phyloP scores from a whole-genome alignment of 345 rosid species.

The Gossypium ekmanianum region DNA sequence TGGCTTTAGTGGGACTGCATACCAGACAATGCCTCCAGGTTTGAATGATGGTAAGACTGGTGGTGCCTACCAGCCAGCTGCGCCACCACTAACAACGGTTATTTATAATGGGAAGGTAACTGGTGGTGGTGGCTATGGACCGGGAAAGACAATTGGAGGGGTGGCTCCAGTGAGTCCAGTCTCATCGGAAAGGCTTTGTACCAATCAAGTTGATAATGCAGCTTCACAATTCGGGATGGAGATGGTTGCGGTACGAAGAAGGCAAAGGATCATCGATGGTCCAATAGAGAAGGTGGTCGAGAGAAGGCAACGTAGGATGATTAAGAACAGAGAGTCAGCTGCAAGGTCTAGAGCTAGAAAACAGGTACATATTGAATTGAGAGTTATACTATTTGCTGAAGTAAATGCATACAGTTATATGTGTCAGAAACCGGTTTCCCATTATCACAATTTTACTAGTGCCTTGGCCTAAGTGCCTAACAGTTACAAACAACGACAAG shows the following conservation, averaged over 20 bases:
- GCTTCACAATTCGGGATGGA: slow-evolving; percentile 58
- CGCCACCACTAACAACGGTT: slow-evolving; percentile 24
- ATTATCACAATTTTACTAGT: not conserved
- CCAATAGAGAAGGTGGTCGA: slow-evolving; percentile 85
- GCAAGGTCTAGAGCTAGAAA: slow-evolving; percentile 94
- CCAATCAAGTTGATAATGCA: slow-evolving; percentile 36
- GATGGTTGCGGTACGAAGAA: slow-evolving; percentile 49
- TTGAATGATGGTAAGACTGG: slow-evolving; percentile 32
- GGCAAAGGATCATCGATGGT: slow-evolving; percentile 69
- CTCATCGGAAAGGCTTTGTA: slow-evolving; percentile 48
- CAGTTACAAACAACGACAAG: too few relatives aligned
- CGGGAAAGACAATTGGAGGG: slow-evolving; percentile 36
- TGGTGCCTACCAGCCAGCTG: slow-evolving; percentile 30
- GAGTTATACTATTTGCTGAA: not conserved
- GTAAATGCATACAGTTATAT: too few relatives aligned
- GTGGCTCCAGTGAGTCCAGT: slow-evolving; percentile 53
- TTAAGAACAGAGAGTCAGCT: slow-evolving; percentile 91
- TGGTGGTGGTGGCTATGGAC: slow-evolving; percentile 32
- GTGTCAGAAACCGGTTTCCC: not conserved
- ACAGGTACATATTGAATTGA: slow-evolving; percentile 44
- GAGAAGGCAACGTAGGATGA: slow-evolving; percentile 90
- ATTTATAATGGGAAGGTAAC: slow-evolving; percentile 50
- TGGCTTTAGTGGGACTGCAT: slow-evolving; percentile 10
- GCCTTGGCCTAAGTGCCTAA: not conserved
- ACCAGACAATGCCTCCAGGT: not conserved